Evolutionary conservation across 1,284 basidiomycete species (phyloP), one percentile per base, ranked within the genome.

Genomic region (Pterula multifida): DNA sequence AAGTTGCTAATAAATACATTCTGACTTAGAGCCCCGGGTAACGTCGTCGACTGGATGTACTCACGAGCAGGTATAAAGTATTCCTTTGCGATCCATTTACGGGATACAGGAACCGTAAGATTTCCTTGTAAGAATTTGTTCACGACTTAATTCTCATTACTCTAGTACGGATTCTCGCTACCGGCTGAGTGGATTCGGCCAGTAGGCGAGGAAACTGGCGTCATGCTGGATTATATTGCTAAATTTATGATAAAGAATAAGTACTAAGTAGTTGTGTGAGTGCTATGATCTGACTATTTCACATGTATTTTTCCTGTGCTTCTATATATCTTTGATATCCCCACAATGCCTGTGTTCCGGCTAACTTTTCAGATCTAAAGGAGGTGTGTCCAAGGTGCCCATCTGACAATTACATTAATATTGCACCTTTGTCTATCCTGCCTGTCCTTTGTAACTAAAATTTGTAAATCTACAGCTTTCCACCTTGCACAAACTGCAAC

Each of bases 41-140:
- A 90, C 56, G 73, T 82, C 39, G 68, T 88, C 23, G 85, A 90
- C 58, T 90, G 81, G 73, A 76, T 83, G 65, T 90, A 90, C 62
- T 75, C 72, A 32, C 66, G 68, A 3, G 72, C 69, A 2, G 72
- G 76, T 25, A 74, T 89, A 56, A 81, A 87, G 56, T 91, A 83
- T 69, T 75, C 81, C 1, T 94, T 85, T 63, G 80, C 81, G 1
- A 75, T 79, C 4, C 86, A 91, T 61, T 63, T 94, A 51, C 67
- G 90, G 46, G 90, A 92, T 66, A 89, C 85, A 0, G 90, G 88
- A 11, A 86, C 85, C 1, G 85, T 88, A 58, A 57, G 82, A 70
- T 2, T 2, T 52, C 35, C 17, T 22, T 53, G 42, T 46, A 21
- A n/a, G 52, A 45, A 28, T 45, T 25, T 51, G 9, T 25, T 45